Percentiles rank a stretch among this genome's conserved stretches.
phyloP scores from a whole-genome alignment of 441 rosid species.

The Adansonia madagascariensis region DNA sequence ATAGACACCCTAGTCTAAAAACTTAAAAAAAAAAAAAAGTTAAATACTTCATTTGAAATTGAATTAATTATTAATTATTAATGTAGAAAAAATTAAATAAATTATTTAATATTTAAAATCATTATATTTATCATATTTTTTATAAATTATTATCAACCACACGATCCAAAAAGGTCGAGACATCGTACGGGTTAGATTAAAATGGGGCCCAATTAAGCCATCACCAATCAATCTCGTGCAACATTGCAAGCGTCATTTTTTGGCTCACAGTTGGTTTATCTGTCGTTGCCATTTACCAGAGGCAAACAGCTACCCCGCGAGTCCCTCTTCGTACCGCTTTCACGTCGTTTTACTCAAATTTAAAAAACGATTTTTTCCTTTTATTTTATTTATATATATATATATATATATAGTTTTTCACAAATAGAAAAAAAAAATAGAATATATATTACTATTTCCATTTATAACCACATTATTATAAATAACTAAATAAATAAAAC shows the following conservation, averaged over 20 bases:
- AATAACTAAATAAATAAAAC: not conserved
- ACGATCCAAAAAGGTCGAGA: slow-evolving; percentile 35
- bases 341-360: slow-evolving; percentile 22
- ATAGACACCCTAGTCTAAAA: no score
- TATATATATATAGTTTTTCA: not conserved
- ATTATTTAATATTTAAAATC: not conserved
- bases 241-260: slow-evolving; percentile 40
- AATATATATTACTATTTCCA: not conserved
- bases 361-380: slow-evolving; percentile 8
- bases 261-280: slow-evolving; percentile 57
- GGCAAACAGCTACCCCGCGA: slow-evolving; percentile 33
- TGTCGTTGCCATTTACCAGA: slow-evolving; percentile 65
- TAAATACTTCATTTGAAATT: not conserved
- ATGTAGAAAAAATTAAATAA: not conserved
- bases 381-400: not conserved
- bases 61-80: not conserved
- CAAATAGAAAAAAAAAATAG: not conserved
- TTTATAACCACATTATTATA: not conserved
- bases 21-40: not conserved
- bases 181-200: slow-evolving; percentile 43
- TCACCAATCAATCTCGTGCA: slow-evolving; percentile 29
- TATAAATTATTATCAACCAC: slow-evolving; percentile 20
- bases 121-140: not conserved
- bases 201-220: slow-evolving; percentile 30
- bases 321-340: slow-evolving; percentile 28